Evolutionary conservation across 768 basidiomycete species (phyloP), one percentile per base, ranked within the genome.

Genomic region (Exsudoporus frostii): DNA sequence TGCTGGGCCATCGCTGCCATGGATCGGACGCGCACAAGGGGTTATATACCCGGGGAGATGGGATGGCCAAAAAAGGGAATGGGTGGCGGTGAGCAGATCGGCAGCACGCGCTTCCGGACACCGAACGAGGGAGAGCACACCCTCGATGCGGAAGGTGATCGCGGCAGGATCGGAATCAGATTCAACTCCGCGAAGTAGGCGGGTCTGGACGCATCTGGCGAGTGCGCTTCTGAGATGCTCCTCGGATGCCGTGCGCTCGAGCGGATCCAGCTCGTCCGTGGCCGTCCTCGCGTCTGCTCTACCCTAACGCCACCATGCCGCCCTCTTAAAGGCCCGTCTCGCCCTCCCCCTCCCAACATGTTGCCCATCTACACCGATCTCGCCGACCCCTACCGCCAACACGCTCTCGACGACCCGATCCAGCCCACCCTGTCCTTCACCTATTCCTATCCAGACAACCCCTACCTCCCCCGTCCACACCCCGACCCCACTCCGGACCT

Each of bases 221-320:
- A n/a, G n/a, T n/a, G n/a, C 10, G 27, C 10, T 50, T 33, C 48
- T n/a, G n/a, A n/a, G n/a, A n/a, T 33, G 24, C 45, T 66, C 66
- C 65, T 68, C 65, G 65, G 65, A 66, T 55, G 46, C 59, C 64
- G 56, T 57, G 45, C 55, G 4, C 7, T 5, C 25, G 27, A 43
- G 52, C 33, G 48, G 29, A 50, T 46, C 37, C 43, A n/a, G 6
- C 20, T 19, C n/a, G 48, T 51, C 51, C 51, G 49, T 52, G 27
- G n/a, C n/a, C n/a, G n/a, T n/a, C n/a, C n/a, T n/a, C n/a, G n/a
- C n/a, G n/a, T n/a, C n/a, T n/a, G n/a, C n/a, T n/a, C n/a, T n/a
- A n/a, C n/a, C n/a, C n/a, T 22, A 22, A 24, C 39, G 7, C 38
- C 27, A 29, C 37, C 2, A n/a, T 37, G 36, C 4, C 33, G 5